phyloP scores from a whole-genome alignment of 768 basidiomycete genomes.

The Russula olivacea region DNA sequence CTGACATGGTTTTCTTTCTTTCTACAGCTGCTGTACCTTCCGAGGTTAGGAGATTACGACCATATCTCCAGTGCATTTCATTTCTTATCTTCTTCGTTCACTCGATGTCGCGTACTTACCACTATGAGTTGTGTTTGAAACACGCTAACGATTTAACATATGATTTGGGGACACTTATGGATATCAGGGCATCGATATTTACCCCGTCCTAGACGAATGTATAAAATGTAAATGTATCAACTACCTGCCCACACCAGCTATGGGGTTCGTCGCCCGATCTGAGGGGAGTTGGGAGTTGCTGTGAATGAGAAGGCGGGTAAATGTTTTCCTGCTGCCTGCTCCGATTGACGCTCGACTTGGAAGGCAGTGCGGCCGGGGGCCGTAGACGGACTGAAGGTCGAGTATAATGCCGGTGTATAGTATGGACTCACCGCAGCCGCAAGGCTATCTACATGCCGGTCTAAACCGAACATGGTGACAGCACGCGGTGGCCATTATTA shows the following conservation, averaged over 20 bases:
- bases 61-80: neutral
- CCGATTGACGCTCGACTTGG: neutral
- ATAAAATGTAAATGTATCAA: slow-evolving; percentile 19
- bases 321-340: neutral
- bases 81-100: neutral
- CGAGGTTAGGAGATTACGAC: slow-evolving; percentile 43
- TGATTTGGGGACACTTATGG: slow-evolving; percentile 13
- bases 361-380: neutral
- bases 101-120: neutral
- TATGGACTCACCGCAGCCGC: neutral
- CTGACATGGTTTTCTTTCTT: neutral
- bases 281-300: neutral
- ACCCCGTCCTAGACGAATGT: slow-evolving; percentile 11
- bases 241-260: slow-evolving; percentile 3
- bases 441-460: neutral
- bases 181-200: slow-evolving; percentile 16
- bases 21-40: slow-evolving; percentile 70
- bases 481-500: neutral
- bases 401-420: neutral
- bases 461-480: neutral
- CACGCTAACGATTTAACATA: slow-evolving; percentile 10
- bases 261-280: neutral
- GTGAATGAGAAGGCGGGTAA: neutral
- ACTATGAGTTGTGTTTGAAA: slow-evolving; percentile 12
- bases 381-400: too few relatives aligned